Percentiles rank a stretch among this genome's conserved stretches.
Evolutionary conservation across 495 filamentous ascomycete species (phyloP).

Genomic region (Acidomyces sp.): DNA sequence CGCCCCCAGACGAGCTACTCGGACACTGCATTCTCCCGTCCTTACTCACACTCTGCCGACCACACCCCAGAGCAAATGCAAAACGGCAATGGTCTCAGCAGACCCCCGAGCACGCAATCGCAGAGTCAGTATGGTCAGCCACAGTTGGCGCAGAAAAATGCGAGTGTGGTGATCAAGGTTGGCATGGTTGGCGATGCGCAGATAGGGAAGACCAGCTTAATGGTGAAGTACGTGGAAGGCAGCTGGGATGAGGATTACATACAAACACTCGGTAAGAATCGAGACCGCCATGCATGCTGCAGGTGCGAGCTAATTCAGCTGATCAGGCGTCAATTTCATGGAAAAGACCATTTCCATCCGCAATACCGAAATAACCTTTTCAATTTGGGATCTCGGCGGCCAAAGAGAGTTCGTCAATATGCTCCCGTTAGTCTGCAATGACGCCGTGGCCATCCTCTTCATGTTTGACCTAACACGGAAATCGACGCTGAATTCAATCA

Average conservation of each 20-base stretch:
- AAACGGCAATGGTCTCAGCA: slow-evolving; percentile 15
- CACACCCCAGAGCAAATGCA: slow-evolving; percentile 23
- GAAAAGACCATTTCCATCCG: slow-evolving; percentile 99
- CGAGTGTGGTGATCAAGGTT: slow-evolving; percentile 95
- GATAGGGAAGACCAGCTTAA: slow-evolving; percentile 95
- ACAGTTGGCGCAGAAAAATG: slow-evolving; percentile 43
- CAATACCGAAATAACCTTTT: slow-evolving; percentile 99
- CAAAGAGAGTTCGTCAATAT: slow-evolving; percentile 99
- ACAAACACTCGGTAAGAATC: slow-evolving; percentile 69
- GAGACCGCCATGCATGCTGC: neutral
- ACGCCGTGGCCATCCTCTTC: slow-evolving; percentile 94
- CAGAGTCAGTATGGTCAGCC: slow-evolving; percentile 23
- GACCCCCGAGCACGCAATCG: slow-evolving; percentile 19
- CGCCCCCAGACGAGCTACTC: slow-evolving; percentile 33
- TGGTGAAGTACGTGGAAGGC: slow-evolving; percentile 99
- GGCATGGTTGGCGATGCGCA: slow-evolving; percentile 99
- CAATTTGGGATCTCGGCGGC: slow-evolving; percentile 96
- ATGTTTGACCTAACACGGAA: slow-evolving; percentile 99
- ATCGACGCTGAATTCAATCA: slow-evolving; percentile 96
- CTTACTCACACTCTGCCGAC: slow-evolving; percentile 23
- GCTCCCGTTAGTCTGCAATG: slow-evolving; percentile 95
- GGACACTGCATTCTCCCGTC: slow-evolving; percentile 29
- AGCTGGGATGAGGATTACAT: slow-evolving; percentile 99
- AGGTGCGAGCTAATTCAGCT: neutral
- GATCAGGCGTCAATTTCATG: slow-evolving; percentile 90